Conservation (phyloP, 2,329 filamentous ascomycete species). For the Dactylonectria estremocensis region DNA sequence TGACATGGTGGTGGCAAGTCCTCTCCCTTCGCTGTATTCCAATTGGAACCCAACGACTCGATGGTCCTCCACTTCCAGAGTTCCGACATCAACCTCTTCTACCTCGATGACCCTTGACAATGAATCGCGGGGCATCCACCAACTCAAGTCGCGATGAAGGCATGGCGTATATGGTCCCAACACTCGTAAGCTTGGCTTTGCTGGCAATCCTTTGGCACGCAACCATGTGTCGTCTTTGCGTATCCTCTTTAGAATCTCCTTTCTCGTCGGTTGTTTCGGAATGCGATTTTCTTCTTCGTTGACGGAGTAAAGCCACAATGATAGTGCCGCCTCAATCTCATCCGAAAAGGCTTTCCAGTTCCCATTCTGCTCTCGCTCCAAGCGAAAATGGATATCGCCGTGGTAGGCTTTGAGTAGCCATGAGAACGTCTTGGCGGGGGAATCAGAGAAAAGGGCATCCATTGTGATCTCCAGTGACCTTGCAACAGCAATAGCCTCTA, state of each 20-base stretch:
- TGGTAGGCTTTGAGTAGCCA: constrained; percentile 8
- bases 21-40: too few species aligned
- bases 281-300: background rate
- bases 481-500: constrained; percentile 28
- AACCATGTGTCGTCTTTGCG: constrained; percentile 19
- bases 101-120: constrained; percentile 31
- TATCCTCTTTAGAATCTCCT: background rate
- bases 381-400: constrained; percentile 17
- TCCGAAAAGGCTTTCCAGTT: constrained; percentile 40
- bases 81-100: background rate
- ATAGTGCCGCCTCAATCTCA: constrained; percentile 49
- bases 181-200: constrained; percentile 30
- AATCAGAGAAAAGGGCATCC: constrained; percentile 30
- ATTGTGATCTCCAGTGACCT: constrained; percentile 42
- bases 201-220: constrained; percentile 22
- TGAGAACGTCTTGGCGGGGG: constrained; percentile 7
- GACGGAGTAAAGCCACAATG: constrained; percentile 47
- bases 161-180: constrained; percentile 24
- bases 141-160: constrained; percentile 31
- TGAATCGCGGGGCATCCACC: constrained; percentile 37
- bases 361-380: constrained; percentile 3
- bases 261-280: constrained; percentile 21
- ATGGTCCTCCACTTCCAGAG: background rate
- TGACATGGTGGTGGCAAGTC: too few species aligned
- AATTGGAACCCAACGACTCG: background rate